Conservation (phyloP, 1,139 yeast species). For the Cylindricascospora bacillispora region DNA sequence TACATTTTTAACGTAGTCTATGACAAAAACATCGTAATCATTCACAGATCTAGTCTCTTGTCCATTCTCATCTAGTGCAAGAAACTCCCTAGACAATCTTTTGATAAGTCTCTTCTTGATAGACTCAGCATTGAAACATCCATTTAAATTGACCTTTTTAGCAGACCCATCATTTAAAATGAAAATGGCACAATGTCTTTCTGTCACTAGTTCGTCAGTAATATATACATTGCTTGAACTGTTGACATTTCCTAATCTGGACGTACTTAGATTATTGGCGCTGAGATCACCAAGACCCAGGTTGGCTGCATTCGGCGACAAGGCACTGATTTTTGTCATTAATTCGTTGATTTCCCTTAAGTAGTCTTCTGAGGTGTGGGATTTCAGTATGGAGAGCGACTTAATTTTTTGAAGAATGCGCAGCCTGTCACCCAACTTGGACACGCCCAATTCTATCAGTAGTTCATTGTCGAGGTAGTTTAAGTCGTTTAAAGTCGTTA, state of each 20-base stretch:
- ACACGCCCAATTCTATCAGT: conserved; percentile 62
- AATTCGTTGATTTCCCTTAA: too few species aligned
- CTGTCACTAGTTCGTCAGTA: conserved; percentile 25
- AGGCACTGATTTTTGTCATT: conserved; percentile 15
- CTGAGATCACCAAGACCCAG: too few species aligned
- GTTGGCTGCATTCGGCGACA: conserved; percentile 10
- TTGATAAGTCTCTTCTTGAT: conserved; percentile 61
- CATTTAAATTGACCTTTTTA: conserved; percentile 59
- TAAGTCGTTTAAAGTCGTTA: conserved; percentile 36
- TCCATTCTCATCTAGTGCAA: conserved; percentile 24
- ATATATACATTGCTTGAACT: conserved; percentile 8
- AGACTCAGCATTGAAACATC: conserved; percentile 71
- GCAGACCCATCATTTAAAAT: conserved; percentile 69
- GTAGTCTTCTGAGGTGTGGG: too few species aligned
- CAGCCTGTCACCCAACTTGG: conserved; percentile 71
- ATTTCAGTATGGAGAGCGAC: too few species aligned
- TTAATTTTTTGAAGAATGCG: too few species aligned
- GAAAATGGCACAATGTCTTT: conserved; percentile 44
- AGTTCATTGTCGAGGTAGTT: conserved; percentile 47
- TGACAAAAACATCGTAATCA: conserved; percentile 37
- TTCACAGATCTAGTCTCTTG: conserved; percentile 29
- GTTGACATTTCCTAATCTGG: conserved; percentile 13
- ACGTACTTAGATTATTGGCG: conserved; percentile 9
- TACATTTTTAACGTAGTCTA: conserved; percentile 32
- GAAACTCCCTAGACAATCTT: conserved; percentile 33